Evolutionary conservation across 1,284 basidiomycete species (phyloP).

Genomic region (Ceratobasidium sp.): DNA sequence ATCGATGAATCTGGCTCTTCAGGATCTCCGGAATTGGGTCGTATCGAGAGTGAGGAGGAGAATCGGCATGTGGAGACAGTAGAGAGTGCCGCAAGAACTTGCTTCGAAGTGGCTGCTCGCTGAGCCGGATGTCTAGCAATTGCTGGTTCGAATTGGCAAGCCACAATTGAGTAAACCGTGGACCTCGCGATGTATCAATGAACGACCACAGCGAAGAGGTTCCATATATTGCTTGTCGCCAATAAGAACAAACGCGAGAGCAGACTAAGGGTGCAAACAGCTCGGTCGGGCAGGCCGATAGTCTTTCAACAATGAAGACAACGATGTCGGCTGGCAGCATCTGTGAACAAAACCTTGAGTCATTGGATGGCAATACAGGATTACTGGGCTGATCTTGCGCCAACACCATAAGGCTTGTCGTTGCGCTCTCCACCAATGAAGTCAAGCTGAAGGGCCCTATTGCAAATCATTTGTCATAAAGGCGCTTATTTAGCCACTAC

Average conservation of each 20-base stretch:
- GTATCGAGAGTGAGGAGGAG: background rate
- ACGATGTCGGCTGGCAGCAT: conserved; percentile 5
- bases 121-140: background rate
- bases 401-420: no score
- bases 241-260: conserved; percentile 8
- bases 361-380: background rate
- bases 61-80: background rate
- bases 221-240: background rate
- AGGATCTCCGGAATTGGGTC: background rate
- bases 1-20: background rate
- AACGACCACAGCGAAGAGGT: conserved; percentile 14
- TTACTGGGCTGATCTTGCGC: background rate
- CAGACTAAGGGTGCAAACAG: conserved; percentile 5
- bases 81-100: background rate
- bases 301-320: background rate
- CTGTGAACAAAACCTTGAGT: background rate
- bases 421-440: no score
- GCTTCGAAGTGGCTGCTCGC: background rate
- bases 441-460: no score
- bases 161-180: background rate
- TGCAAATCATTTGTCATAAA: no score
- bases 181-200: conserved; percentile 16
- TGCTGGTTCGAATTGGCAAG: background rate
- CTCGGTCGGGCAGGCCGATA: background rate
- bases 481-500: no score